Evolutionary conservation across 1,284 basidiomycete genomes (phyloP), one percentile per base, ranked within the genome.

Genomic region (Leccinum subrobustum): DNA sequence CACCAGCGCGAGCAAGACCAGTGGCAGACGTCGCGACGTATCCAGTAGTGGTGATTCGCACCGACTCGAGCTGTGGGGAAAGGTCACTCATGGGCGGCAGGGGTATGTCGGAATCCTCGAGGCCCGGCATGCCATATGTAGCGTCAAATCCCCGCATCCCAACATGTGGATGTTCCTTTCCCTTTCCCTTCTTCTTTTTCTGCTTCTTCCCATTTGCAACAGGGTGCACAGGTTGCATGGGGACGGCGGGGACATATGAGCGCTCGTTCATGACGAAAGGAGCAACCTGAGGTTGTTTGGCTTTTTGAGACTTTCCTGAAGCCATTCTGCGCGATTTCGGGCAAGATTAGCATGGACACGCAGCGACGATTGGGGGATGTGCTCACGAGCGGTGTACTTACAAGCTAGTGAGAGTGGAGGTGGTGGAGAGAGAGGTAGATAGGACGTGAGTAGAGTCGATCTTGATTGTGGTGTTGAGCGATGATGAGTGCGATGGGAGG

Each of bases 121-220:
- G 60, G 67, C 62, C 57, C 53, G 65, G 60, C 58, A 70, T 61
- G 61, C 69, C 65, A 68, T 68, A 59, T 58, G 59, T 57, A 53
- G 65, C 54, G 63, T 72, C 69, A 65, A 64, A 59, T 62, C 67
- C 62, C 70, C 74, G 60, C 66, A 66, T 9, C 8, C 52, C 16
- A 29, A 51, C n/a, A 42, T 50, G 61, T 37, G 60, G 64, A 6
- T 69, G 65, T 27, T 67, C 70, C 65, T 72, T 76, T 33, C 73
- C 76, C 65, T 82, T 82, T 3, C 74, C 75, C 63, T 79, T 80
- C 63, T 75, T 77, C 72, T 79, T 82, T 73, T 79, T 81, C 67
- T 78, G 79, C 75, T 77, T 80, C 74, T 76, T 81, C 39, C 18
- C 64, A 44, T 70, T 60, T 4, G 57, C 37, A 51, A 63, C 50